Percentiles rank a stretch among this genome's conserved stretches.
phyloP scores from a whole-genome alignment of 2,329 filamentous ascomycete species.

The Scedosporium boydii region DNA sequence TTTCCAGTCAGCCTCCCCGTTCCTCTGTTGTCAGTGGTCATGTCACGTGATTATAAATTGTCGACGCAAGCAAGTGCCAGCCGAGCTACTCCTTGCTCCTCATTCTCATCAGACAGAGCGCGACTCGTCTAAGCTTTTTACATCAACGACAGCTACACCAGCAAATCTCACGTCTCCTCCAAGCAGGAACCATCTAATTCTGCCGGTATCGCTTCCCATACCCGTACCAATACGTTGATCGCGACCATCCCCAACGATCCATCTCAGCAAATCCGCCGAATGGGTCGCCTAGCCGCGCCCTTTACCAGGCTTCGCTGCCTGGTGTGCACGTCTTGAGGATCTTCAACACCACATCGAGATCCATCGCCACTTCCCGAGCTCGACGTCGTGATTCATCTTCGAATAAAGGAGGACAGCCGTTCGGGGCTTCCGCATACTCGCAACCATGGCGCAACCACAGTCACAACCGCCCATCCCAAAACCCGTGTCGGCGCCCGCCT shows the following conservation, averaged over 20 bases:
- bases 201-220: not conserved
- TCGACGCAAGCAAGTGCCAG: not conserved
- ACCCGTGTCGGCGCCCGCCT: slow-evolving; percentile 38
- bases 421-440: not conserved
- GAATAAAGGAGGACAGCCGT: not conserved
- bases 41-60: slow-evolving; percentile 10
- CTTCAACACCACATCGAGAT: not conserved
- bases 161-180: not conserved
- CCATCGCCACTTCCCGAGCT: not conserved
- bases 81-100: slow-evolving; percentile 4
- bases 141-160: slow-evolving; percentile 1
- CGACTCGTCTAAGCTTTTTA: not conserved
- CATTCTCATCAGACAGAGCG: slow-evolving; percentile 7
- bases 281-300: slow-evolving; percentile 33
- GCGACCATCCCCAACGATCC: not conserved
- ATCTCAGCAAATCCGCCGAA: slow-evolving; percentile 22
- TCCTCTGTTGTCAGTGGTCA: not conserved
- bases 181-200: not conserved
- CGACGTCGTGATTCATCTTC: not conserved
- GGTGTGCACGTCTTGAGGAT: slow-evolving; percentile 18
- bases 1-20: not conserved
- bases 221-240: slow-evolving; percentile 10
- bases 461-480: slow-evolving; percentile 28
- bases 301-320: slow-evolving; percentile 41
- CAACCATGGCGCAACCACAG: slow-evolving; percentile 51